Evolutionary conservation across 345 rosid species (phyloP).

Genomic region (Aegle marmelos): DNA sequence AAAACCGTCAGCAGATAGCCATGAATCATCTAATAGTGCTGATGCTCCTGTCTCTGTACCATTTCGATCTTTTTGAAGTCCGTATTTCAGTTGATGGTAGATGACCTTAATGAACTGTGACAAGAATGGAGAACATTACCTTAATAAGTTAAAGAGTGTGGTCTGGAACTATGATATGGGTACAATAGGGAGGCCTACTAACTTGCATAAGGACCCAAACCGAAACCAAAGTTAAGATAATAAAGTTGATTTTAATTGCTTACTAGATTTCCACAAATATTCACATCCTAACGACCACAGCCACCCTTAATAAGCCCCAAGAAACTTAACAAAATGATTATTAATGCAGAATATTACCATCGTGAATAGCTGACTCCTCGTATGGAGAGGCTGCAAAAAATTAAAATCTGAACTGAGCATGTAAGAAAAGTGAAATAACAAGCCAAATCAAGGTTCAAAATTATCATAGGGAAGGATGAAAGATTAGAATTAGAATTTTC

Average conservation of each 20-base stretch:
- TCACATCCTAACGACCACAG: not conserved
- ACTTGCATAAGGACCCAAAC: not conserved
- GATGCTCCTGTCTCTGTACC: constrained; percentile 47
- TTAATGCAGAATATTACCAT: constrained; percentile 48
- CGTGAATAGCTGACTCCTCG: constrained; percentile 72
- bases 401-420: not conserved
- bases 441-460: not conserved
- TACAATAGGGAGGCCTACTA: not conserved
- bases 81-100: constrained; percentile 84
- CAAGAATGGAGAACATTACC: not conserved
- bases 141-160: not conserved
- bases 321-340: not conserved
- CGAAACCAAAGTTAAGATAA: not conserved
- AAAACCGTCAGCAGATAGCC: constrained; percentile 86
- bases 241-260: not conserved
- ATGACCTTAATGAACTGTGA: constrained; percentile 76
- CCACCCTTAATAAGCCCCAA: not conserved
- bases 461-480: not conserved
- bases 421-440: not conserved
- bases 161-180: not conserved
- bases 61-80: constrained; percentile 63
- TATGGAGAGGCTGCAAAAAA: constrained; percentile 74
- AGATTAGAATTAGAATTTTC: no score
- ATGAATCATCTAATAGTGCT: constrained; percentile 69
- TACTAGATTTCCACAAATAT: not conserved